Base-by-base conservation (phyloP, 2,329 filamentous ascomycete genomes). In the Celoporthe dispersa region DNA sequence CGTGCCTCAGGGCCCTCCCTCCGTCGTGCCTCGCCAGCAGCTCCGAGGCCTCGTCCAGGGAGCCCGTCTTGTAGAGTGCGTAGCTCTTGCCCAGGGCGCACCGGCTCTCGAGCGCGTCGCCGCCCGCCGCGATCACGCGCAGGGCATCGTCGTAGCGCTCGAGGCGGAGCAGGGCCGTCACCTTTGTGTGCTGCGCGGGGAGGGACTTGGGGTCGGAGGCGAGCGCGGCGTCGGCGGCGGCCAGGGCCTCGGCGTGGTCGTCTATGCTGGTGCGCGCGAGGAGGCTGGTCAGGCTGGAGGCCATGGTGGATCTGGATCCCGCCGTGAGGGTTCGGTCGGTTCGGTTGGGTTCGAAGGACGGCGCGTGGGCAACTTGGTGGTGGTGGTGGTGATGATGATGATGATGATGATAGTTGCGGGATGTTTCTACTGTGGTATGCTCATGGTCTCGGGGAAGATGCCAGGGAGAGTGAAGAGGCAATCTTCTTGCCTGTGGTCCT, bases 81-180 rank as follows among this genome's bases (percentile, higher is more conserved):
- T 97, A 97, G 2, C 91, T 88, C 78, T 90, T 90, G 79, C 94
- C 93, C 59, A 94, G 84, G 22, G 81, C 77, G 74, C 90, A 92
- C 69, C 81, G 81, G 53, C 86, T 82, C 77, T 90, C 87, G 69
- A 94, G 81, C 73, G 82, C 83, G 70, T 87, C 83, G 64, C 89
- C 89, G 25, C 85, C 89, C 48, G 90, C 87, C 71, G 90, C 87
- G 70, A 95, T 86, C 68, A 88, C 86, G 70, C 88, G 88, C 63
- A 94, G 83, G 61, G 92, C 92, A 79, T 96, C 93, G 69, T 92
- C 88, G 79, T 91, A 96, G 70, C 92, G 91, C 80, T 96, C 93
- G 75, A 96, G 88, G 78, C 94, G 94, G 67, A 96, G 84, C 28
- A 96, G 86, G 31, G 93, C 92, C 60, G 95, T 87, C 19, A 91